These are phyloP conservation scores for Fusarium xylarioides DNA, from an alignment of 2,329 filamentous ascomycete species.

Conservation along the genomic window DNA sequence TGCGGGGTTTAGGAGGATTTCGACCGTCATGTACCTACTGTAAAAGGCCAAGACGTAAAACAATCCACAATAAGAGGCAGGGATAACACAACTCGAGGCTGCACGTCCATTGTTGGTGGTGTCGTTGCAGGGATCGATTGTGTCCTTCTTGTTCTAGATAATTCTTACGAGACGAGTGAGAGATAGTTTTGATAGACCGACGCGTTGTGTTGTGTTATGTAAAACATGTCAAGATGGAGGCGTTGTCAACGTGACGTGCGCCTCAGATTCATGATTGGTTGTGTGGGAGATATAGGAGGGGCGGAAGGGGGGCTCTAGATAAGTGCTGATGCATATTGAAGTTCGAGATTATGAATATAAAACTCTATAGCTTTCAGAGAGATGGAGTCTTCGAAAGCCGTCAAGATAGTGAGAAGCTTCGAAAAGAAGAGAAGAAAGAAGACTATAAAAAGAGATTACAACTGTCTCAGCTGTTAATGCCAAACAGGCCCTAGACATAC, in stretches of 20 bases:
- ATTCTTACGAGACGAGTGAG: constrained; percentile 2
- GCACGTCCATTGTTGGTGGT: background rate
- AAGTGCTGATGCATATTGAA: constrained; percentile 20
- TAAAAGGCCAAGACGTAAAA: constrained; percentile 3
- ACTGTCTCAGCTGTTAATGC: background rate
- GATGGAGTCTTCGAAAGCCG: background rate
- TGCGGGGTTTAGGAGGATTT: constrained; percentile 20
- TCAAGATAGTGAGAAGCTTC: background rate
- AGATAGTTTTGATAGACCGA: background rate
- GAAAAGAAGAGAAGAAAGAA: background rate
- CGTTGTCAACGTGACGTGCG: constrained; percentile 33
- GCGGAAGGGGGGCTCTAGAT: constrained; percentile 1
- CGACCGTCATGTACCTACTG: background rate
- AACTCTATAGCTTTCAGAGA: background rate
- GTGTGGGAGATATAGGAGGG: constrained; percentile 1
- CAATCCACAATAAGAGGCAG: background rate
- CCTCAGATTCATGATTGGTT: constrained; percentile 24
- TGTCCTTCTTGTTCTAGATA: constrained; percentile 18
- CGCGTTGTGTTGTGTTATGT: background rate
- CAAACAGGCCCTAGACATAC: background rate
- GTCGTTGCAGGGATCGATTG: background rate
- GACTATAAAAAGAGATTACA: background rate
- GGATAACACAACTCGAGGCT: background rate
- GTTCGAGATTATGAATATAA: background rate
- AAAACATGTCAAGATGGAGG: constrained; percentile 12